Evolutionary conservation across 2,329 filamentous ascomycete genomes (phyloP).

Genomic region (Corinectria fuckeliana): DNA sequence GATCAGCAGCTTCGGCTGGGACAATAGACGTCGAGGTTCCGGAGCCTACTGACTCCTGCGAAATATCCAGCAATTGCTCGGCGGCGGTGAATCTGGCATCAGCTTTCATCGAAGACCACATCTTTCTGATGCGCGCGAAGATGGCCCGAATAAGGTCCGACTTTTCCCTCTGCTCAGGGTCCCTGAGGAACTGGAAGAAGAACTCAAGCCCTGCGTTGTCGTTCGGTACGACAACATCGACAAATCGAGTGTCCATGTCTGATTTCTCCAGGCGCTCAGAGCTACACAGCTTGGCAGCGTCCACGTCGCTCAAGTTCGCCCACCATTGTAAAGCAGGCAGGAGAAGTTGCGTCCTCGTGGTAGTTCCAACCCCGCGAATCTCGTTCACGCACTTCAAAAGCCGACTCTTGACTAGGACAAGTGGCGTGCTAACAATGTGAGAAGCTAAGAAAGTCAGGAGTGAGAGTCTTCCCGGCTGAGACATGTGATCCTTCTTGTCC

Average conservation of each 20-base stretch:
- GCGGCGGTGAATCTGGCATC: constrained; percentile 66
- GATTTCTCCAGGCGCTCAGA: constrained; percentile 51
- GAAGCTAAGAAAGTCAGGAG: constrained; percentile 76
- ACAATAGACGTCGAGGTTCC: constrained; percentile 47
- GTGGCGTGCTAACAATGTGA: constrained; percentile 73
- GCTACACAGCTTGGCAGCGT: constrained; percentile 53
- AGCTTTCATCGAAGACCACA: constrained; percentile 77
- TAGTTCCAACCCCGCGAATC: constrained; percentile 73
- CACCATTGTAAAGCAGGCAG: constrained; percentile 77
- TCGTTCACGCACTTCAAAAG: constrained; percentile 76
- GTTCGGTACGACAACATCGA: constrained; percentile 61
- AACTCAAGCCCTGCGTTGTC: constrained; percentile 59
- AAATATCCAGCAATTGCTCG: constrained; percentile 67
- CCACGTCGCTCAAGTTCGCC: constrained; percentile 60
- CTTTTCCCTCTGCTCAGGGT: constrained; percentile 47
- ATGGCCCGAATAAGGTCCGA: constrained; percentile 65
- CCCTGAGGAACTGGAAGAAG: constrained; percentile 56
- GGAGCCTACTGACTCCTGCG: constrained; percentile 51
- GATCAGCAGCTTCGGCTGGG: constrained; percentile 69
- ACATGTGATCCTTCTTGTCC: constrained; percentile 61
- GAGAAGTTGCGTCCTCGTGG: constrained; percentile 75
- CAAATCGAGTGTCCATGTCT: constrained; percentile 52
- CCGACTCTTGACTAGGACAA: constrained; percentile 71
- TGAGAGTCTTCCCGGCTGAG: constrained; percentile 67
- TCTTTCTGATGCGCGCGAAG: constrained; percentile 71